Conservation (phyloP, 202 grass and related monocot genomes). For the Bolboschoenoplectus hybrid region DNA sequence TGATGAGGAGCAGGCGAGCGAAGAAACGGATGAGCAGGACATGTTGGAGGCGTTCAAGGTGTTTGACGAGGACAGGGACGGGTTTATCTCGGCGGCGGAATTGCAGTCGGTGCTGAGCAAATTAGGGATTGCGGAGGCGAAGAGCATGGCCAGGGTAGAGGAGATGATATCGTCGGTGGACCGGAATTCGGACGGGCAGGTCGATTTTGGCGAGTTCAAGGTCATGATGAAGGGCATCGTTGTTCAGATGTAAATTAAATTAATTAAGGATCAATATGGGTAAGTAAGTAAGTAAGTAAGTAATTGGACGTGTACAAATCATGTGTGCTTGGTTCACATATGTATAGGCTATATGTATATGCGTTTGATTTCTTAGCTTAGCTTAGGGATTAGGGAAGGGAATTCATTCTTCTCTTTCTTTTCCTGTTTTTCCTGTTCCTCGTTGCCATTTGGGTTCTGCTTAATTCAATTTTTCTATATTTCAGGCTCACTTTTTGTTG, state of each 20-base stretch:
- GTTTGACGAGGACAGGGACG: constrained; percentile 80
- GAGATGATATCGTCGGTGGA: constrained; percentile 89
- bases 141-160: constrained; percentile 54
- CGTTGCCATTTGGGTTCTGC: background rate
- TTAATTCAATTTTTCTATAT: background rate
- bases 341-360: background rate
- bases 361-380: constrained; percentile 21
- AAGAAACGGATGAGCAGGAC: constrained; percentile 50
- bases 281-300: background rate
- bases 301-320: background rate
- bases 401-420: background rate
- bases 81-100: constrained; percentile 71
- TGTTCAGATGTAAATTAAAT: constrained; percentile 25
- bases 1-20: background rate
- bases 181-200: constrained; percentile 56
- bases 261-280: too few relatives aligned
- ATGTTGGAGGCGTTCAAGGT: constrained; percentile 84
- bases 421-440: background rate
- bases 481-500: background rate
- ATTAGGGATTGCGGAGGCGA: constrained; percentile 61
- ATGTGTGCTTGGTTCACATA: background rate
- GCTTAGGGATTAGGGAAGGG: background rate
- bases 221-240: constrained; percentile 78
- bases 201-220: constrained; percentile 82
- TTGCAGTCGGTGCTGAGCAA: constrained; percentile 74